Base-by-base conservation (phyloP, 257 asterid species). In the Jasminum sambac region DNA sequence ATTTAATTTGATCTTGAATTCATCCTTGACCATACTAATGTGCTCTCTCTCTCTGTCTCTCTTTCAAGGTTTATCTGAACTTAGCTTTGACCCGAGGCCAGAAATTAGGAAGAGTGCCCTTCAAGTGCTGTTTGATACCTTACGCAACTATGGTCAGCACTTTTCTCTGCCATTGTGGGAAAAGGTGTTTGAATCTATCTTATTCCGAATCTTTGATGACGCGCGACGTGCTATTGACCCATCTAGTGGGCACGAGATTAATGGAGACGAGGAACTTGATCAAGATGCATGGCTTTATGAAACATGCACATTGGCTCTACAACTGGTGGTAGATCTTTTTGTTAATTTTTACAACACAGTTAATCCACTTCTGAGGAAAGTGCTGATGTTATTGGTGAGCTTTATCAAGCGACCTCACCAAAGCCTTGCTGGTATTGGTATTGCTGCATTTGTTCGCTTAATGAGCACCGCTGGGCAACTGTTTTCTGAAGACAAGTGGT, bases 381-480 rank as follows among this genome's bases (percentile, higher is more conserved):
- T 95, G 74, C 79, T 95, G 59, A 76, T 83, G 81, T 76, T 91
- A 72, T 77, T 95, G 79, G 99, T 91, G 75, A 90, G 89, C 81
- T 95, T 95, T 69, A 89, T 95, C 77, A 95, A 91, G 79, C 95
- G 97, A 13, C 99, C 98, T 76, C 98, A 91, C 74, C 97, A 91
- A 80, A 95, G 97, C 82, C 98, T 95, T 74, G 99, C 97, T 58
- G 95, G 98, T 72, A 88, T 95, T 55, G 99, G 99, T 44, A 91
- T 91, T 83, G 96, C 99, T 76, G 99, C 99, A 72, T 95, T 91
- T 84, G 99, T 95, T 80, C 98, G 98, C 71, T 82, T 95, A 81
- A 88, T 95, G 97, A 91, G 96, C 88, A 87, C 89, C 78, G 96
- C 99, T 30, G 99, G 97, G 76, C 86, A 83, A 72, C 84, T 91